A percentile compares a stretch with the other conserved stretches of the same genome.
phyloP scores from a whole-genome alignment of 2,329 filamentous ascomycete species.

The Cordyceps cateniannulata region DNA sequence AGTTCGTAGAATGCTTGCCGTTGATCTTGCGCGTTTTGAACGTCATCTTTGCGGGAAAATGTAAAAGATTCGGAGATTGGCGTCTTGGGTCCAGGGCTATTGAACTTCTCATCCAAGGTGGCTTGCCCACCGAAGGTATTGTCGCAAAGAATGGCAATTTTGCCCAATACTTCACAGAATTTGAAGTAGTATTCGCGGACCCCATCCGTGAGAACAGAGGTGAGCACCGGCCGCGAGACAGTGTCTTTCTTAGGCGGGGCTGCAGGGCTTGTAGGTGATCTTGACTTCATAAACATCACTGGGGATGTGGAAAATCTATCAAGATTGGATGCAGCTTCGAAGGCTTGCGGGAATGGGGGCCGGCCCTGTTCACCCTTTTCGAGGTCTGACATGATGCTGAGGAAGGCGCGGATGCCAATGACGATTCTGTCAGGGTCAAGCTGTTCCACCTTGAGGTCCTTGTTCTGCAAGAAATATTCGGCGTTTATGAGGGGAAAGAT shows the following conservation, averaged over 20 bases:
- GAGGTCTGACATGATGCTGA: conserved; percentile 87
- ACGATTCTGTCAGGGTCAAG: conserved; percentile 95
- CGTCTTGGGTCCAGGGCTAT: conserved; percentile 79
- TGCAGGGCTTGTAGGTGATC: conserved; percentile 20
- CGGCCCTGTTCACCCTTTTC: conserved; percentile 72
- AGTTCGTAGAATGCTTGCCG: conserved; percentile 95
- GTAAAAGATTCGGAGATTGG: conserved; percentile 92
- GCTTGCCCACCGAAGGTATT: conserved; percentile 96
- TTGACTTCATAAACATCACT: conserved; percentile 33
- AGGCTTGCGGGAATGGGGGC: conserved; percentile 79
- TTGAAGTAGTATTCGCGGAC: conserved; percentile 79
- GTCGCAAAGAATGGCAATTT: conserved; percentile 94
- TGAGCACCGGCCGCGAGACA: conserved; percentile 59
- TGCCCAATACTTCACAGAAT: conserved; percentile 92
- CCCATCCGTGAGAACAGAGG: conserved; percentile 61
- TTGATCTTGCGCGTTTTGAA: conserved; percentile 65
- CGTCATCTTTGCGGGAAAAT: conserved; percentile 78
- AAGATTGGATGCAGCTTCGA: conserved; percentile 31
- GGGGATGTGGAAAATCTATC: conserved; percentile 47
- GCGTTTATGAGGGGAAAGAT: conserved; percentile 96
- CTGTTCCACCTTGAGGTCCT: conserved; percentile 81
- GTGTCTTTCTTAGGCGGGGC: conserved; percentile 49
- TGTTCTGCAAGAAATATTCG: conserved; percentile 70
- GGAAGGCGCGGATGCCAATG: conserved; percentile 90
- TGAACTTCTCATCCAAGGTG: conserved; percentile 91